Percentiles rank a stretch among this genome's conserved stretches.
Conservation (phyloP, 116 monocot species). For the Phalaenopsis hybrid region DNA sequence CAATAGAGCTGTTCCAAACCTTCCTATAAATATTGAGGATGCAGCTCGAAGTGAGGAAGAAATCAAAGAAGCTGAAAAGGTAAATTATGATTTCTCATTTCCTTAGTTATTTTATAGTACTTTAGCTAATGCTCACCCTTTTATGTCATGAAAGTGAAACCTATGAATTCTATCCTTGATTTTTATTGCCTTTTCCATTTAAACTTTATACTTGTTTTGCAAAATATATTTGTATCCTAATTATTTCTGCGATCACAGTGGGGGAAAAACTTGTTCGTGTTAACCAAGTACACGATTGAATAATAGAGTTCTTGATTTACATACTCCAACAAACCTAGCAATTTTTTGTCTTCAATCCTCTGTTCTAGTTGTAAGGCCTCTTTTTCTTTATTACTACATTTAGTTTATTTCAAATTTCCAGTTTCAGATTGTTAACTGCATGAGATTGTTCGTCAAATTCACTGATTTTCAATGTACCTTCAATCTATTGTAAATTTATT, state of each 20-base stretch:
- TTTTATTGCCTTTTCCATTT: not conserved
- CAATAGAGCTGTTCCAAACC: constrained; percentile 55
- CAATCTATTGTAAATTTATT: not conserved
- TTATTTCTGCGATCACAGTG: constrained; percentile 19
- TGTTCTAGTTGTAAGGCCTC: constrained; percentile 56
- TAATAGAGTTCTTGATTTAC: constrained; percentile 65
- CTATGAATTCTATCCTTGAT: not conserved
- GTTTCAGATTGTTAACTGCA: not conserved
- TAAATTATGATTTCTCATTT: constrained; percentile 11
- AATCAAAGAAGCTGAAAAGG: constrained; percentile 66
- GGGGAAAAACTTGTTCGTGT: constrained; percentile 91
- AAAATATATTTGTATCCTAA: not conserved
- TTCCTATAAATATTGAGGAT: constrained; percentile 91
- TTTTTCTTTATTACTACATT: not conserved
- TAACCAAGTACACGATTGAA: constrained; percentile 83
- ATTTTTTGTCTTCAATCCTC: constrained; percentile 59
- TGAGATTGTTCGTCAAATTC: not conserved
- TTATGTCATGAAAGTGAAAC: not conserved
- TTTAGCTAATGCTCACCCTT: not conserved
- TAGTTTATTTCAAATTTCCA: not conserved
- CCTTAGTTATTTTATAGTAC: not conserved
- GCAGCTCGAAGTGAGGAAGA: constrained; percentile 86
- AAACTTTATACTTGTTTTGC: not conserved
- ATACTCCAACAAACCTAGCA: constrained; percentile 77
- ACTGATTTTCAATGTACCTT: not conserved